Evolutionary conservation across 495 filamentous ascomycete genomes (phyloP).

Genomic region (Penicillium daleae): DNA sequence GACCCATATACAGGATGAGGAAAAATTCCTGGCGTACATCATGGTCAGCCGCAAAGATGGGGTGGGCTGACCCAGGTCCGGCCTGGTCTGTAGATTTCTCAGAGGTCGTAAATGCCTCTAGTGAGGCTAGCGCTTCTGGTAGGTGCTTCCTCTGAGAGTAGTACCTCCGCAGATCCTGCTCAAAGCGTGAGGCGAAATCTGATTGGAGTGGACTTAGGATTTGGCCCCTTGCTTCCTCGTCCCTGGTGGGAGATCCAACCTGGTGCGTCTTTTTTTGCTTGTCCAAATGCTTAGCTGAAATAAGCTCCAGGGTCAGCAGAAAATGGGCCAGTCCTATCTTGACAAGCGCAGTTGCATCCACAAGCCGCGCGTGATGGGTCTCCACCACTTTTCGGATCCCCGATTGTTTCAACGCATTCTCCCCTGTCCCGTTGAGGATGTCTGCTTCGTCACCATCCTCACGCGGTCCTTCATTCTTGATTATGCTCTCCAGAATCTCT

Average conservation of each 20-base stretch:
- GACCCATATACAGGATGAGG: constrained; percentile 40
- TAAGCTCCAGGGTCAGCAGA: constrained; percentile 32
- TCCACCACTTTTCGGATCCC: constrained; percentile 53
- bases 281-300: constrained; percentile 30
- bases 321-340: constrained; percentile 32
- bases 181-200: constrained; percentile 27
- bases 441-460: constrained; percentile 13
- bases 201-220: constrained; percentile 20
- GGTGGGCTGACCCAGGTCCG: background rate
- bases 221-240: constrained; percentile 37
- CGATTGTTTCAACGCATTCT: constrained; percentile 37
- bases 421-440: constrained; percentile 29
- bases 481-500: constrained; percentile 67
- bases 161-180: constrained; percentile 23
- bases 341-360: constrained; percentile 53
- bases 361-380: constrained; percentile 62
- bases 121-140: constrained; percentile 28
- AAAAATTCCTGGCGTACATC: constrained; percentile 41
- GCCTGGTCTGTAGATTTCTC: constrained; percentile 22
- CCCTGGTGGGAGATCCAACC: constrained; percentile 7
- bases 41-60: constrained; percentile 19
- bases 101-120: constrained; percentile 34
- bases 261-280: constrained; percentile 20
- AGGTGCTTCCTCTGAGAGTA: constrained; percentile 29
- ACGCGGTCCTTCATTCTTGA: constrained; percentile 32